phyloP scores from a whole-genome alignment of 2,329 filamentous ascomycete species.

The Ceratocystis diversiconidia region DNA sequence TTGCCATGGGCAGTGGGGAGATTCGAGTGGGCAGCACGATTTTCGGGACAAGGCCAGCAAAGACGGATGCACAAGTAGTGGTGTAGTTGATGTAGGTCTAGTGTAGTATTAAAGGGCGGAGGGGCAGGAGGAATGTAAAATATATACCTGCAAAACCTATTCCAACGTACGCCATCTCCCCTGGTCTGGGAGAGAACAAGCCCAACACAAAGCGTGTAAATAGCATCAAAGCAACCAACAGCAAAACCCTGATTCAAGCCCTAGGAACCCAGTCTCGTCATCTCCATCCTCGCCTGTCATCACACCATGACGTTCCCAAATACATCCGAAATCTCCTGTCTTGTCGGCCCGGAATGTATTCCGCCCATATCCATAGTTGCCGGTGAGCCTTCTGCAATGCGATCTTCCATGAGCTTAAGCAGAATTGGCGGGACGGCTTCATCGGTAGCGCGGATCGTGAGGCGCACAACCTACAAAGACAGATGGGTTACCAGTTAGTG shows the following conservation, averaged over 20 bases:
- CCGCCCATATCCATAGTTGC: conserved; percentile 26
- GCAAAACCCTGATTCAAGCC: too few relatives aligned
- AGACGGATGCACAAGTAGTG: conserved; percentile 60
- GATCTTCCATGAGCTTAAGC: conserved; percentile 75
- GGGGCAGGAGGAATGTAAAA: background rate
- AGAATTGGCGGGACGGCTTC: conserved; percentile 71
- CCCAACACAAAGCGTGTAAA: background rate
- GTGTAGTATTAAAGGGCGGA: background rate
- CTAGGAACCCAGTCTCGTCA: background rate
- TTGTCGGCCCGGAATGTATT: conserved; percentile 28
- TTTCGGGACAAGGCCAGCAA: conserved; percentile 70
- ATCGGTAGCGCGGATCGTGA: conserved; percentile 88
- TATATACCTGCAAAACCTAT: background rate
- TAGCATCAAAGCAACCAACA: background rate
- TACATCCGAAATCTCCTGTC: conserved; percentile 38
- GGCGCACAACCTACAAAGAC: conserved; percentile 68
- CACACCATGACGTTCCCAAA: conserved; percentile 44
- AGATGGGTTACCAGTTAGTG: conserved; percentile 21
- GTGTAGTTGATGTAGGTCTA: conserved; percentile 24
- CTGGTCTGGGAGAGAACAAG: background rate
- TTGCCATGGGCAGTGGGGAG: conserved; percentile 70
- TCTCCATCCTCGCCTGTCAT: conserved; percentile 19
- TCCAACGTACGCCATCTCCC: background rate
- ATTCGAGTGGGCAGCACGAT: conserved; percentile 89
- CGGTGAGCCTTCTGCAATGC: conserved; percentile 45